Conservation (phyloP, 306 rosid species). For the Leucaena leucocephala region DNA sequence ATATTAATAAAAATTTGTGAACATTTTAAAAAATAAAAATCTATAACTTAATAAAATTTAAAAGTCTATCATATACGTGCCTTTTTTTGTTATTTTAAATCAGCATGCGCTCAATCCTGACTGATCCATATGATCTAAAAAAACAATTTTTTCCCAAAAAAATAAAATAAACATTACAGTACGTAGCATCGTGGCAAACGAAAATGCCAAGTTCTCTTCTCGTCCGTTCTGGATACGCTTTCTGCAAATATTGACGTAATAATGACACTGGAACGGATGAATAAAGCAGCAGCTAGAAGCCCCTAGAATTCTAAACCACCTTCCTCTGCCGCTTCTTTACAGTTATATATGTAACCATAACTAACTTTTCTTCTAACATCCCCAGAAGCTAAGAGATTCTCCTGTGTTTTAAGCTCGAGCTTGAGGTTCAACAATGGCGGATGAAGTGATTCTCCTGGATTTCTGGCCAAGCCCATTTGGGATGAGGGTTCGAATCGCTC, state of each 20-base stretch:
- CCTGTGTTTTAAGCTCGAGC: not conserved
- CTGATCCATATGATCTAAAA: too few relatives aligned
- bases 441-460: constrained; percentile 41
- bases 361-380: not conserved
- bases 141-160: too few relatives aligned
- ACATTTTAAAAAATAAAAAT: too few relatives aligned
- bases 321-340: not conserved
- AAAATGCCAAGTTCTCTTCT: not conserved
- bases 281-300: not conserved
- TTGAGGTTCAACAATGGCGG: constrained; percentile 26
- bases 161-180: too few relatives aligned
- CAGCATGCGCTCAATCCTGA: too few relatives aligned
- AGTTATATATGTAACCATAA: not conserved
- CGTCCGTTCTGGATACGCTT: not conserved
- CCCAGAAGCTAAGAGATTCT: not conserved
- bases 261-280: not conserved
- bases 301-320: not conserved
- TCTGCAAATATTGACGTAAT: not conserved
- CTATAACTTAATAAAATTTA: too few relatives aligned
- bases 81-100: too few relatives aligned
- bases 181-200: not conserved
- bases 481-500: constrained; percentile 33
- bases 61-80: too few relatives aligned
- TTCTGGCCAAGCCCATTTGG: constrained; percentile 43
- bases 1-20: too few relatives aligned